Base-by-base conservation (phyloP, 2,329 filamentous ascomycete species). In the Atkinsonella hypoxylon region DNA sequence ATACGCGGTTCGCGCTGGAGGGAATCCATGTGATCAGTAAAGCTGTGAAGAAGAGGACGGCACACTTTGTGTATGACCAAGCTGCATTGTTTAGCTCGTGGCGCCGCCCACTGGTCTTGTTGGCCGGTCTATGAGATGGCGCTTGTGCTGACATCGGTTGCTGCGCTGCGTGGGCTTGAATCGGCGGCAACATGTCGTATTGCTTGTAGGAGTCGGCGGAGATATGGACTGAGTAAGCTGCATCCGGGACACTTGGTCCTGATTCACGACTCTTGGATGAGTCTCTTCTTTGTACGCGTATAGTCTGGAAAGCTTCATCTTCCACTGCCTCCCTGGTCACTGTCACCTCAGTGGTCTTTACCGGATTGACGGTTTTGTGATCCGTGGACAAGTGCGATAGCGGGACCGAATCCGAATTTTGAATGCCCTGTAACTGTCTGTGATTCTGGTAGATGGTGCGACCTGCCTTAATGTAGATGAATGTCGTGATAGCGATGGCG, bases 1-100 rank as follows among this genome's bases (percentile, higher is more conserved):
- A 89, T 13, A 89, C 76, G 9, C 87, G 76, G 63, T 93, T 93
- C 53, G 84, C 76, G 18, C 82, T 86, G 1, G 85, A 89, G 2
- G 79, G 87, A 51, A 89, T 78, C 83, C 83, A 87, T 6, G 84
- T 86, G 22, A 87, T 75, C 45, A 86, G 70, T 52, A 87, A 73
- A 0, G 82, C 82, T 0, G 79, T 72, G 64, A 87, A 87, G 72
- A 87, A 86, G 10, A 87, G 72, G 31, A 85, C 69, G 0, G 83
- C 76, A 41, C 83, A 84, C 57, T 84, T 84, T 50, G 82, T 78
- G 60, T 87, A 87, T 1, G 77, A 74, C 79, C 79, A 83, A 0
- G 81, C 78, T 2, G 82, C 82, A 31, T 73, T 81, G 60, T 76
- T 81, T 17, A 78, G n/a, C 17, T 49, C 47, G 3, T 49, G 18